Conservation (phyloP, 2,329 filamentous ascomycete species). For the Aspergillus tamarii region DNA sequence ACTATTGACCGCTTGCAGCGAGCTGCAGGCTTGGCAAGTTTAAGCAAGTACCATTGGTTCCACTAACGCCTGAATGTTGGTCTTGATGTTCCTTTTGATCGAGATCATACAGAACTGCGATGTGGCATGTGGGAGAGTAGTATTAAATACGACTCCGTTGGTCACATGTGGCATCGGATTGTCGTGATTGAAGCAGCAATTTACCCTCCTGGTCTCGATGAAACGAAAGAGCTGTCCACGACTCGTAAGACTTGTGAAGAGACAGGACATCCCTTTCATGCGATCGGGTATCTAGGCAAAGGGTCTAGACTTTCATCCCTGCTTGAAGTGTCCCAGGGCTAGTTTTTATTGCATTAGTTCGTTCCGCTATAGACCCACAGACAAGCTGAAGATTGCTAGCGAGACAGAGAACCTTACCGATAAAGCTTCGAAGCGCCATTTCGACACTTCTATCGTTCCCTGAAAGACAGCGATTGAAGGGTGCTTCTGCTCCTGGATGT, state of each 20-base stretch:
- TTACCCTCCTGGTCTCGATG: background rate
- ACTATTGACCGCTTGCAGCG: conserved; percentile 8
- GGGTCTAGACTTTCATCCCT: background rate
- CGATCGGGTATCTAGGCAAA: background rate
- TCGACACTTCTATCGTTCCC: background rate
- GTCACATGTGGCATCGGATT: background rate
- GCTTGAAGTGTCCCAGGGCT: background rate
- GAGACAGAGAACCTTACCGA: background rate
- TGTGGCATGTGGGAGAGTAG: conserved; percentile 4
- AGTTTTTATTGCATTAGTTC: background rate
- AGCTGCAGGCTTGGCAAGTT: conserved; percentile 12
- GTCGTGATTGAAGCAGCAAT: background rate
- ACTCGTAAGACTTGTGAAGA: background rate
- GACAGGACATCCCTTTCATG: background rate
- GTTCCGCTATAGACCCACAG: background rate
- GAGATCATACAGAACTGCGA: background rate
- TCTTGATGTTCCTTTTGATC: conserved; percentile 16
- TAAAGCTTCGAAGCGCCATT: background rate
- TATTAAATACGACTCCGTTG: background rate
- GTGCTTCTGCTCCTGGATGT: background rate
- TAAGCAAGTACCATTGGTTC: conserved; percentile 14
- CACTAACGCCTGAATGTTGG: background rate
- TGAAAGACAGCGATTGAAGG: background rate
- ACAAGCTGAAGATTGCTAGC: background rate
- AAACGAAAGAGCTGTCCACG: background rate